Conservation (phyloP, 2,329 filamentous ascomycete genomes). For the Fusarium verrucosum region DNA sequence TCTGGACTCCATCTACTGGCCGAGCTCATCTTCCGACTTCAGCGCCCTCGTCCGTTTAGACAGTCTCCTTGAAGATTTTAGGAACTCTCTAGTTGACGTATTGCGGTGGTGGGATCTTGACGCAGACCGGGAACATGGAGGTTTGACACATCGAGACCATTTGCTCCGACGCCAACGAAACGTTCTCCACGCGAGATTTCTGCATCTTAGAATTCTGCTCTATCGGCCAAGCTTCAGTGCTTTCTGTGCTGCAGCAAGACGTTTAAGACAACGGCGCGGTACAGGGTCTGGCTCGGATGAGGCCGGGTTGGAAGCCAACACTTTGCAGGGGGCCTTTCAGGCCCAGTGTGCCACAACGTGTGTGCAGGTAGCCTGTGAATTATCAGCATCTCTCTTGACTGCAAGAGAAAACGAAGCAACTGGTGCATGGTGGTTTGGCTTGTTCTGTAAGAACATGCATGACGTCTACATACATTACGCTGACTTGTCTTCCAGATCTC, state of each 20-base stretch:
- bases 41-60: background rate
- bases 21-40: background rate
- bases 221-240: background rate
- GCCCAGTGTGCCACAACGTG: background rate
- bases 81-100: background rate
- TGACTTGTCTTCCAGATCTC: background rate
- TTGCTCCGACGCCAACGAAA: background rate
- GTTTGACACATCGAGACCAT: background rate
- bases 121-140: background rate
- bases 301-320: fast-evolving
- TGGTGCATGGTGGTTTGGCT: slow-evolving; percentile 11
- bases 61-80: background rate
- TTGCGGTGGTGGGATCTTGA: background rate
- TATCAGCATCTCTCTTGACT: background rate
- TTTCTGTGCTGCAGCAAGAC: background rate
- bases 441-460: background rate
- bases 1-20: background rate
- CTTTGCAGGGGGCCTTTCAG: background rate
- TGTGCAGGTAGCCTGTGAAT: background rate
- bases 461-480: background rate
- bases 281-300: fast-evolving
- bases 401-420: background rate
- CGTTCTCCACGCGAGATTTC: background rate
- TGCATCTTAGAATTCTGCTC: background rate
- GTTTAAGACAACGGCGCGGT: fast-evolving